These are phyloP conservation scores for Mycena galopus DNA, from an alignment of 768 basidiomycete species.

Conservation along the genomic window DNA sequence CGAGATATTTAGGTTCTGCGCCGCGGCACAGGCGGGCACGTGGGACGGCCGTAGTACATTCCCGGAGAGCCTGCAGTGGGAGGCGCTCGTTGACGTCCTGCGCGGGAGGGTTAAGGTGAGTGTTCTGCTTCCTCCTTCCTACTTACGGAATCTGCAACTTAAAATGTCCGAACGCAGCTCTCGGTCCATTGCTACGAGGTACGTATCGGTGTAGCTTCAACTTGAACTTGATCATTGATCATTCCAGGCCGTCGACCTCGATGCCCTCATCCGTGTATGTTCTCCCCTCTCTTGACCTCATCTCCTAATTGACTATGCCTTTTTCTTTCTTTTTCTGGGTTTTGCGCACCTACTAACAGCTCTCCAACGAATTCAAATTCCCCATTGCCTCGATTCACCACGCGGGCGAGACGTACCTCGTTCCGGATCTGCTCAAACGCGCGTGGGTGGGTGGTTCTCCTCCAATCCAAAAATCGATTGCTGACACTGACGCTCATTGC, in stretches of 20 bases:
- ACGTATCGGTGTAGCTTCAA: neutral
- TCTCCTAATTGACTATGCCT: neutral
- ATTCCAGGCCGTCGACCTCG: slow-evolving; percentile 80
- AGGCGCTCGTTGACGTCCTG: slow-evolving; percentile 76
- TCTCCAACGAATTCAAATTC: slow-evolving; percentile 88
- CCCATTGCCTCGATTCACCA: slow-evolving; percentile 83
- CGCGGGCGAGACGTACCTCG: slow-evolving; percentile 84
- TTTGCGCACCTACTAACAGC: slow-evolving; percentile 55
- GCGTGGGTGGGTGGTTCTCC: slow-evolving; percentile 63
- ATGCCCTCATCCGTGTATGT: slow-evolving; percentile 72
- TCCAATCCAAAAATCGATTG: neutral
- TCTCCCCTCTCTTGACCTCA: neutral
- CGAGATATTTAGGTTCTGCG: no score
- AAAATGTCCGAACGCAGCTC: slow-evolving; percentile 40
- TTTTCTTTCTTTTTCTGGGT: neutral
- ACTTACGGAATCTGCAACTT: neutral
- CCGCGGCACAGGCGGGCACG: slow-evolving; percentile 56
- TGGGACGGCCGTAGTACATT: slow-evolving; percentile 63
- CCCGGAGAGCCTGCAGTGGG: slow-evolving; percentile 80
- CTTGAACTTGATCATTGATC: no score
- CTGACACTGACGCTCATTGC: neutral
- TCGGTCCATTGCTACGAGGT: slow-evolving; percentile 62
- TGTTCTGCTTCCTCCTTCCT: neutral
- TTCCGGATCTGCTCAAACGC: slow-evolving; percentile 80
- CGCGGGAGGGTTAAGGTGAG: slow-evolving; percentile 81